These are phyloP conservation scores for Wickerhamomyces tratensis DNA, from an alignment of 805 yeast genomes.

Conservation along the genomic window DNA sequence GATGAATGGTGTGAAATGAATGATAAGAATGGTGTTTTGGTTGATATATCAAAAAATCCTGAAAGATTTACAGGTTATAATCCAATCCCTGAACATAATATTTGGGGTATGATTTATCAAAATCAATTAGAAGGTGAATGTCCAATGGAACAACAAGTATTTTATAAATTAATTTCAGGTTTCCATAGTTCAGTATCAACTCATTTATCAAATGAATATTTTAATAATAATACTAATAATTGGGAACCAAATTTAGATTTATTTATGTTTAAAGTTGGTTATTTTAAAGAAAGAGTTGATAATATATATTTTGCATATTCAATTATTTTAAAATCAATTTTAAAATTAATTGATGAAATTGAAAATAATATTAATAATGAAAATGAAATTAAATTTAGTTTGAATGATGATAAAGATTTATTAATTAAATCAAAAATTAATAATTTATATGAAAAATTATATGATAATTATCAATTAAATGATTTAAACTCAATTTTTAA, in stretches of 20 bases:
- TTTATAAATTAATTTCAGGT: constrained; percentile 81
- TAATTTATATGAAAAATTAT: constrained; percentile 25
- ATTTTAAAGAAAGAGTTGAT: constrained; percentile 78
- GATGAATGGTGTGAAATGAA: constrained; percentile 65
- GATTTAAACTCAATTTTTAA: constrained; percentile 30
- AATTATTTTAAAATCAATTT: constrained; percentile 69
- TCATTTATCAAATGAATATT: constrained; percentile 78
- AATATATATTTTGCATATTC: constrained; percentile 92
- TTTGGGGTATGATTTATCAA: constrained; percentile 87
- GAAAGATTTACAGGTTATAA: constrained; percentile 96
- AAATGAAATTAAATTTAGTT: constrained; percentile 40
- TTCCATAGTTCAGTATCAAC: constrained; percentile 94
- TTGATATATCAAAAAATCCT: constrained; percentile 80
- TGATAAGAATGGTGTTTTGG: constrained; percentile 67
- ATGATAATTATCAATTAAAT: constrained; percentile 5
- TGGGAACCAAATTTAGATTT: constrained; percentile 79
- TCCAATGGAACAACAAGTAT: constrained; percentile 73
- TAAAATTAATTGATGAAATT: constrained; percentile 34
- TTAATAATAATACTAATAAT: constrained; percentile 58
- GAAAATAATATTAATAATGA: constrained; percentile 30
- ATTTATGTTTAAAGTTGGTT: constrained; percentile 86
- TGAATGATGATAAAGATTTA: constrained; percentile 29
- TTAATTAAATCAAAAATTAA: constrained; percentile 34
- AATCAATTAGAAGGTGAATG: constrained; percentile 59
- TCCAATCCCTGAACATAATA: constrained; percentile 83